Conservation (phyloP, 352 stramenopile genomes). For the Globisporangium viniferum region DNA sequence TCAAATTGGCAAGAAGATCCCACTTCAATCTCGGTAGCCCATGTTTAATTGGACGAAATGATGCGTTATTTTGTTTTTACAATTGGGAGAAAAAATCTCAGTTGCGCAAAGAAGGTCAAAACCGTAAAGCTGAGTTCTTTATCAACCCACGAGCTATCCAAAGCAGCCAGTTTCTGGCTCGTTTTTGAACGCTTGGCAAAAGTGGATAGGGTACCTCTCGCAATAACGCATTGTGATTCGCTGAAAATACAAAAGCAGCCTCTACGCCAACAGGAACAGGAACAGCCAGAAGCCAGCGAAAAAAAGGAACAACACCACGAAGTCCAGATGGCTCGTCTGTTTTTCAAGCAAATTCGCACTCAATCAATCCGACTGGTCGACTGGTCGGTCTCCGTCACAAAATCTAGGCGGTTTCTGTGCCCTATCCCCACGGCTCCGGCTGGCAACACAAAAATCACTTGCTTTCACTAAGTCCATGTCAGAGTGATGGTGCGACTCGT, state of each 20-base stretch:
- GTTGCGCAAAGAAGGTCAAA: background rate
- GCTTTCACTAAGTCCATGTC: background rate
- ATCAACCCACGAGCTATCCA: background rate
- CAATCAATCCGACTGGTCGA: background rate
- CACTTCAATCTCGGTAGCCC: background rate
- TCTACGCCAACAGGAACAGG: too few relatives aligned
- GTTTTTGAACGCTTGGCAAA: background rate
- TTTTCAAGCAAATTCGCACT: background rate
- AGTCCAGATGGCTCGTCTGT: background rate
- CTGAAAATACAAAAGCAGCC: background rate
- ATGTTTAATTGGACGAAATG: background rate
- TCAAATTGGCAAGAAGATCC: background rate
- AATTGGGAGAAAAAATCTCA: background rate
- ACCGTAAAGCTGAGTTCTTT: background rate
- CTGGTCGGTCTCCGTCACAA: conserved; percentile 1
- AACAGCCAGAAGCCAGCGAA: background rate
- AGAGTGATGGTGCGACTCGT: conserved; percentile 3
- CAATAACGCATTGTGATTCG: background rate
- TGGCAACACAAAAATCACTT: conserved; percentile 2
- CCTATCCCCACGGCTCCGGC: conserved; percentile 20
- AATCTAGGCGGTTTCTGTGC: conserved; percentile 5
- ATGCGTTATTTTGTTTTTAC: background rate
- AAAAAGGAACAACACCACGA: conserved; percentile 2
- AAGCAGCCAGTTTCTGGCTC: background rate
- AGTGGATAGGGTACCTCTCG: background rate